phyloP scores from a whole-genome alignment of 2,329 filamentous ascomycete species.

The Ascochyta pisi region DNA sequence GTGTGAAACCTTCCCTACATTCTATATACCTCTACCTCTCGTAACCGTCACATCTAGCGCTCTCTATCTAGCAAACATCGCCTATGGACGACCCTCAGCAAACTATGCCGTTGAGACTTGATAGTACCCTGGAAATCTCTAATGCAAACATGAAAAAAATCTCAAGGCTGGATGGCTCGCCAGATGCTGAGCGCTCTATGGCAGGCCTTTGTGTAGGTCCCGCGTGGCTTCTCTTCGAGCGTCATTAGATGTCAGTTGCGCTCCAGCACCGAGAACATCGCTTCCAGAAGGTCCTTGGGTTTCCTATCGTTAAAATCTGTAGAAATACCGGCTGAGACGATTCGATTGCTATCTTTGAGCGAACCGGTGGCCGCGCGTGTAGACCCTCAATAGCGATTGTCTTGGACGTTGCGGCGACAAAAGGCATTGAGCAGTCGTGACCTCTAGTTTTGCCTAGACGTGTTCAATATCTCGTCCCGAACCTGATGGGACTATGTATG shows the following conservation, averaged over 20 bases:
- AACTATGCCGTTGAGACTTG: too few relatives aligned
- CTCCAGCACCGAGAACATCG: not conserved
- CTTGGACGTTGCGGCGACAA: too few relatives aligned
- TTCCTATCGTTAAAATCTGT: too few relatives aligned
- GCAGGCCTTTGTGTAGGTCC: not conserved
- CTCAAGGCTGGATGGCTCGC: not conserved
- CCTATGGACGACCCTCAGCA: not conserved
- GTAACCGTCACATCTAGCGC: not conserved
- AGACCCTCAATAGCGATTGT: too few relatives aligned
- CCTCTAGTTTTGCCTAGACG: too few relatives aligned
- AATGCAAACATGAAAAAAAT: not conserved
- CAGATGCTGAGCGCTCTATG: not conserved
- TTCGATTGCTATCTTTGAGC: too few relatives aligned
- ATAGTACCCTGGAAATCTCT: too few relatives aligned
- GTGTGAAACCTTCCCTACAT: not conserved
- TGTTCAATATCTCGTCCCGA: too few relatives aligned
- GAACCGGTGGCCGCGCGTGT: too few relatives aligned
- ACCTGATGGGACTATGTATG: too few relatives aligned
- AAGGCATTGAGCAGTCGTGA: not conserved
- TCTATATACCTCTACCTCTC: not conserved
- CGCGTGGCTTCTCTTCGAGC: not conserved
- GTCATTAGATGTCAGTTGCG: not conserved
- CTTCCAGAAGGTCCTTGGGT: too few relatives aligned
- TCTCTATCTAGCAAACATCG: not conserved
- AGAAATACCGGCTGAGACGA: too few relatives aligned